Percentiles rank a stretch among this genome's conserved stretches.
phyloP scores from a whole-genome alignment of 2,329 filamentous ascomycete species.

The Exophiala mesophila region DNA sequence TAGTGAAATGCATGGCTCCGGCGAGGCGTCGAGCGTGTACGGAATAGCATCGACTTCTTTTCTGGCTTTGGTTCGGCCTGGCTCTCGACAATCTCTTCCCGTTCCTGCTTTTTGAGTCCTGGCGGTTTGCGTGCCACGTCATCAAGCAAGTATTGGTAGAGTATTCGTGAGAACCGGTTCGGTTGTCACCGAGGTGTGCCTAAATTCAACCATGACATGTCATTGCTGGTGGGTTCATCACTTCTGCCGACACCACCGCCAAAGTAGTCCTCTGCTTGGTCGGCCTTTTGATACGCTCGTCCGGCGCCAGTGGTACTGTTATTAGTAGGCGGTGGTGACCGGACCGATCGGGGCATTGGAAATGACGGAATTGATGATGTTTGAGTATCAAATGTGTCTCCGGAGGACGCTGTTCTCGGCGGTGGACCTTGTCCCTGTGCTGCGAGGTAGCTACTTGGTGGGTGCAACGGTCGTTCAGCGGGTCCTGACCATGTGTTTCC shows the following conservation, averaged over 20 bases:
- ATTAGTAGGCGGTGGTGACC: conserved; percentile 1
- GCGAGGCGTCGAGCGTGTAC: conserved; percentile 18
- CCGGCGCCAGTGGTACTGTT: neutral
- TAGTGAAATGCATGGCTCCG: conserved; percentile 14
- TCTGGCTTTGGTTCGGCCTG: conserved; percentile 9
- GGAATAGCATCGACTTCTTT: conserved; percentile 16
- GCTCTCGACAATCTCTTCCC: conserved; percentile 17
- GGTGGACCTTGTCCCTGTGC: conserved; percentile 35
- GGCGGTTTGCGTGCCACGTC: conserved; percentile 25
- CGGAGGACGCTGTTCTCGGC: conserved; percentile 13
- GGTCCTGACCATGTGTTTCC: conserved; percentile 26
- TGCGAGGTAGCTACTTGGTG: conserved; percentile 40
- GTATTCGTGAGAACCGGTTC: conserved; percentile 23
- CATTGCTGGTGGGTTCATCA: conserved; percentile 13
- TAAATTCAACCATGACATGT: conserved; percentile 29
- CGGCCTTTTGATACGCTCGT: too few species aligned
- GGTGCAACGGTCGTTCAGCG: conserved; percentile 30
- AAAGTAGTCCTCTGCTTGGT: conserved; percentile 22
- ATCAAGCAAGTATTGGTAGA: conserved; percentile 27
- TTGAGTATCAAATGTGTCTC: conserved; percentile 13
- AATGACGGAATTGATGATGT: conserved; percentile 24
- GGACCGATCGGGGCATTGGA: conserved; percentile 23
- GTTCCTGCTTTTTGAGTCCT: conserved; percentile 3
- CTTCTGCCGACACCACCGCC: conserved; percentile 8
- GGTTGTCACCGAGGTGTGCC: conserved; percentile 23